A percentile compares a stretch with the other conserved stretches of the same genome.
Evolutionary conservation across 257 asterid species (phyloP).

Genomic region (Rauvolfia tetraphylla): DNA sequence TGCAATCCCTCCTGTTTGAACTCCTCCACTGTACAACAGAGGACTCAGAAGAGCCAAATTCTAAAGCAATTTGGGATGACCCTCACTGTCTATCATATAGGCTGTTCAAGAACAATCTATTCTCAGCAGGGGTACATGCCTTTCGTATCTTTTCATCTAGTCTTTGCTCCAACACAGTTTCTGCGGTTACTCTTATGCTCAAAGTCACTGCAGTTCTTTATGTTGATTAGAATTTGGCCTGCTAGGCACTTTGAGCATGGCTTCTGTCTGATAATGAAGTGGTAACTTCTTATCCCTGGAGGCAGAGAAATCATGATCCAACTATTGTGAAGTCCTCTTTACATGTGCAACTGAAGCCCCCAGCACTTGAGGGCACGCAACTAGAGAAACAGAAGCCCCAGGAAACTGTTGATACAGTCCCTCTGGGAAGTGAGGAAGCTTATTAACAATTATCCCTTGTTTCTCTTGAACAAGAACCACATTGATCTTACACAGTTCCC

Average conservation of each 20-base stretch:
- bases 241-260: not conserved
- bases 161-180: not conserved
- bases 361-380: not conserved
- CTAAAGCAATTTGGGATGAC: not conserved
- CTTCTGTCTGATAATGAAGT: not conserved
- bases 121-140: not conserved
- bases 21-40: no score
- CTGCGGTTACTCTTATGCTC: not conserved
- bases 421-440: not conserved
- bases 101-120: not conserved
- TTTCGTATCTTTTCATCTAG: not conserved
- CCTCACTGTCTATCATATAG: not conserved
- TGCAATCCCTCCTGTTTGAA: no score
- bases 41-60: not conserved
- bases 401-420: not conserved
- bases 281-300: not conserved
- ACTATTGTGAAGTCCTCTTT: not conserved
- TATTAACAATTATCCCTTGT: not conserved
- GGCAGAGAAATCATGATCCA: not conserved
- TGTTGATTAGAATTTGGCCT: not conserved
- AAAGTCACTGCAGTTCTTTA: not conserved
- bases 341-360: not conserved
- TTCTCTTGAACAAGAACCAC: not conserved
- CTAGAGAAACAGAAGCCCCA: not conserved
- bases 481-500: not conserved